Evolutionary conservation across 2,329 filamentous ascomycete species (phyloP), one percentile per base, ranked within the genome.

Genomic region (Myriosclerotinia duriaeana): DNA sequence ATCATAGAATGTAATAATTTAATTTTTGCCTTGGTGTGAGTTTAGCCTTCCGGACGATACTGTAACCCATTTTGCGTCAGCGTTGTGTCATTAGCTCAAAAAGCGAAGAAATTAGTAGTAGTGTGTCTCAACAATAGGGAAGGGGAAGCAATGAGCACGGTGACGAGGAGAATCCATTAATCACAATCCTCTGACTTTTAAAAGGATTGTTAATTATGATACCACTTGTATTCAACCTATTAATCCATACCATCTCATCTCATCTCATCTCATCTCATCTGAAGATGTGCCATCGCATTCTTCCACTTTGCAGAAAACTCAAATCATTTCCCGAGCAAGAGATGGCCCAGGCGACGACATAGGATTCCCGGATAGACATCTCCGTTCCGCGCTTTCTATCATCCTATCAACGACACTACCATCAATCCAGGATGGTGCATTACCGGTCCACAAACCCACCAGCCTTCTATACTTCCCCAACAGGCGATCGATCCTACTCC

Each of bases 401-500:
- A 66, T 42, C 12, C 55, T 34, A n/a, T 66, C 64, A 8, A 66
- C 22, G 12, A 38, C 30, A 15, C 52, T 30, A 15, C 14, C 38
- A 42, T 61, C 55, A 38, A 66, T 48, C 38, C 64, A 66, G 2
- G 14, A 38, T 61, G 55, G 48, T 8, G 58, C n/a, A 36, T 38
- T 61, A 1, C 48, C 55, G 8, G 46, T 61, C 64, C 26, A 61
- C 11, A 66, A 50, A 44, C 46, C 56, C 9, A 61, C 55, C 53
- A 66, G 56, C 38, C 55, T 66, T 44, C 64, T 59, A 53, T 66
- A 66, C 42, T 46, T 66, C 11, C 14, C n/a, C 15, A 66, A 20
- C 14, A 66, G 20, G 3, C 55, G 55, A 34, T 66, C 48, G 17
- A 46, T 38, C 17, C 20, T 66, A 9, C 55, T 61, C 26, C 12